These are phyloP conservation scores for Leishmania martiniquensis DNA, from an alignment of 208 protist genomes.

Conservation along the genomic window DNA sequence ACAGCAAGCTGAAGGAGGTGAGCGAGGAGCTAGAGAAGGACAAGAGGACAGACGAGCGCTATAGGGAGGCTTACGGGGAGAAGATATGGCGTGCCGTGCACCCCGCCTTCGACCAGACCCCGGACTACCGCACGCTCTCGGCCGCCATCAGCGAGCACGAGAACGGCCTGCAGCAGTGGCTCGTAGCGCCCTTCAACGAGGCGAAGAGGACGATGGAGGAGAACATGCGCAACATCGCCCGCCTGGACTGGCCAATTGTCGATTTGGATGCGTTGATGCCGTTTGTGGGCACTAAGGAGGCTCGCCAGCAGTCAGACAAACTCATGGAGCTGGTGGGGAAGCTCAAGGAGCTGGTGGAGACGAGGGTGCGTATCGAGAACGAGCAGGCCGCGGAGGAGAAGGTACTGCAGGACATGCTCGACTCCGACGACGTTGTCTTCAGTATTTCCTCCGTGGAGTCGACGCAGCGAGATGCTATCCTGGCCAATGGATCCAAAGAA, in stretches of 20 bases:
- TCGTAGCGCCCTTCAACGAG: conserved; percentile 47
- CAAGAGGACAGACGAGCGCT: conserved; percentile 47
- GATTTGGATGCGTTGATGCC: conserved; percentile 89
- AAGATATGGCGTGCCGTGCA: conserved; percentile 74
- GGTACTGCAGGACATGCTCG: conserved; percentile 60
- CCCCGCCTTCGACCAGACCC: conserved; percentile 43
- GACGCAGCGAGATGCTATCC: conserved; percentile 53
- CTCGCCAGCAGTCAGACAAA: conserved; percentile 56
- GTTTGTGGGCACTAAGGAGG: conserved; percentile 70
- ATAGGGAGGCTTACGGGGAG: conserved; percentile 69
- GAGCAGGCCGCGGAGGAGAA: conserved; percentile 41
- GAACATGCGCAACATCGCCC: conserved; percentile 61
- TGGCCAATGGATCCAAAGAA: conserved; percentile 48
- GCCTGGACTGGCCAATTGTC: conserved; percentile 68
- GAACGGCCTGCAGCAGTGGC: conserved; percentile 48
- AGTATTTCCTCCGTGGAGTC: conserved; percentile 65
- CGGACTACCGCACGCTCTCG: conserved; percentile 58
- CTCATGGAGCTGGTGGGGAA: conserved; percentile 51
- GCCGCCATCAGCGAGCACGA: conserved; percentile 59
- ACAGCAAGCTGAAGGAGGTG: conserved; percentile 61
- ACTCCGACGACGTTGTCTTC: conserved; percentile 75
- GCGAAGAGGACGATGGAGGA: conserved; percentile 52
- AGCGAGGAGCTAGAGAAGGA: conserved; percentile 60
- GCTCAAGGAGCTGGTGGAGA: conserved; percentile 59
- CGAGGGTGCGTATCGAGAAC: conserved; percentile 40